Conservation (phyloP, 1,139 yeast species). For the Kazachstania sp. region DNA sequence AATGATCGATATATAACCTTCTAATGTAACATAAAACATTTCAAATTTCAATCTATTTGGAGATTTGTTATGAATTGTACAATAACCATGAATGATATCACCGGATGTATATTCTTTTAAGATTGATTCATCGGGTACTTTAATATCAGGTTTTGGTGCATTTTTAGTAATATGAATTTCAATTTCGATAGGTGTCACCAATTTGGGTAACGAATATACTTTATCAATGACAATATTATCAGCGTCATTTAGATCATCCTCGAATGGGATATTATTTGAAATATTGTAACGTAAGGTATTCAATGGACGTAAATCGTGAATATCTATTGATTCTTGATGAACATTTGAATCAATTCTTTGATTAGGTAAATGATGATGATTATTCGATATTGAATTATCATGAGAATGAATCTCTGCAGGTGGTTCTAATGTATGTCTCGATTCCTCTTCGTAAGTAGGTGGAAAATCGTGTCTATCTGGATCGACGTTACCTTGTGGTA, state of each 20-base stretch:
- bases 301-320: conserved; percentile 16
- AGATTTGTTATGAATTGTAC: conserved; percentile 40
- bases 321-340: conserved; percentile 3
- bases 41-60: conserved; percentile 41
- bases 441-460: conserved; percentile 26
- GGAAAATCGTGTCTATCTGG: conserved; percentile 30
- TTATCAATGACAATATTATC: conserved; percentile 33
- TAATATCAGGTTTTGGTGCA: conserved; percentile 28
- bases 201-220: conserved; percentile 29
- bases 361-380: background rate
- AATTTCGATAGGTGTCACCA: conserved; percentile 29
- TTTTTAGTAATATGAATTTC: conserved; percentile 33
- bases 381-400: background rate
- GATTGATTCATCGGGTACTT: conserved; percentile 31
- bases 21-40: conserved; percentile 50
- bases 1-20: conserved; percentile 37
- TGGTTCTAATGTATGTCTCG: conserved; percentile 8
- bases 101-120: conserved; percentile 47
- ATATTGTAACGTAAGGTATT: conserved; percentile 19
- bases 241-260: conserved; percentile 24
- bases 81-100: conserved; percentile 48
- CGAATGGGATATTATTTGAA: conserved; percentile 11
- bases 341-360: conserved; percentile 1
- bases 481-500: conserved; percentile 28
- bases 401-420: conserved; percentile 3